phyloP scores from a whole-genome alignment of 768 basidiomycete species.

The Trametes cingulata region DNA sequence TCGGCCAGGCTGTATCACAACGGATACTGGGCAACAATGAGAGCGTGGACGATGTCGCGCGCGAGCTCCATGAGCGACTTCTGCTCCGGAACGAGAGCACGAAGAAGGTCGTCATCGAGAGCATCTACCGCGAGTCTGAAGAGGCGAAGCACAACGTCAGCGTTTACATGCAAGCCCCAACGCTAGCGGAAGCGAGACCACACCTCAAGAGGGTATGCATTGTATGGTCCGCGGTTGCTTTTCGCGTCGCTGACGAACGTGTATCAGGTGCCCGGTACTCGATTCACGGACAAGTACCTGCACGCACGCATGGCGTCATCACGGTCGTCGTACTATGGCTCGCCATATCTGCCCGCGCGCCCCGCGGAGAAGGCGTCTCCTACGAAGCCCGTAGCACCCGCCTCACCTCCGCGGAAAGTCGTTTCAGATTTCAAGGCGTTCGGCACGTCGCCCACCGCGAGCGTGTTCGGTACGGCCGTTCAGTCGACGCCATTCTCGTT shows the following conservation, averaged over 20 bases:
- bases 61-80: constrained; percentile 89
- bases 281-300: constrained; percentile 96
- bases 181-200: constrained; percentile 72
- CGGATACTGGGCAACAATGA: constrained; percentile 91
- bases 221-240: background rate
- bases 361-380: constrained; percentile 32
- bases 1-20: constrained; percentile 90
- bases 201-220: constrained; percentile 71
- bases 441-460: constrained; percentile 69
- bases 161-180: constrained; percentile 74
- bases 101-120: constrained; percentile 94
- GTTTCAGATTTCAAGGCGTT: constrained; percentile 89
- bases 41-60: constrained; percentile 95
- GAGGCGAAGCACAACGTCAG: constrained; percentile 89
- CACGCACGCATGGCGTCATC: constrained; percentile 63
- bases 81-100: constrained; percentile 93
- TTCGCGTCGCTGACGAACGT: constrained; percentile 5
- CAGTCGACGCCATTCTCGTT: constrained; percentile 78
- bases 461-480: constrained; percentile 84
- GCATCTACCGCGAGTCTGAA: constrained; percentile 90
- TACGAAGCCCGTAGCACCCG: constrained; percentile 29
- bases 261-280: constrained; percentile 85
- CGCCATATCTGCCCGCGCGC: constrained; percentile 47
- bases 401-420: constrained; percentile 85
- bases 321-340: constrained; percentile 51